Percentiles rank a stretch among this genome's conserved stretches.
phyloP scores from a whole-genome alignment of 2,329 filamentous ascomycete species.

The Pleomassaria siparia region DNA sequence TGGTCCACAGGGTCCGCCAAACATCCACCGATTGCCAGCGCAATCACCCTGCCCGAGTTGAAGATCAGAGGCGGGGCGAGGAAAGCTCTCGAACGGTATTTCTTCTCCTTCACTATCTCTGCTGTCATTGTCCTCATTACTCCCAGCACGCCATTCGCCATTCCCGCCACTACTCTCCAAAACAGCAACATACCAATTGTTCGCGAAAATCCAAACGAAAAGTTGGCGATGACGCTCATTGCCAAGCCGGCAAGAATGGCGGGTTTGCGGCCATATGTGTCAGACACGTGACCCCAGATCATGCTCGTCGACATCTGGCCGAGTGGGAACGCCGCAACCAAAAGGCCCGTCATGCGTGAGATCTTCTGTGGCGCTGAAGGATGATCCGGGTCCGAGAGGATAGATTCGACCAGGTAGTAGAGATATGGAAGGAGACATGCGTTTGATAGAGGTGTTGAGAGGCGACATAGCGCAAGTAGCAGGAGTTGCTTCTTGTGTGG shows the following conservation, averaged over 20 bases:
- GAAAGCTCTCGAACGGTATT: slow-evolving; percentile 57
- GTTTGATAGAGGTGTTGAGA: slow-evolving; percentile 79
- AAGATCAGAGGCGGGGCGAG: slow-evolving; percentile 65
- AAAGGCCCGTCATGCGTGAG: slow-evolving; percentile 71
- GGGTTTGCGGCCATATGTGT: slow-evolving; percentile 69
- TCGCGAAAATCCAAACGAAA: slow-evolving; percentile 68
- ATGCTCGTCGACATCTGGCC: slow-evolving; percentile 80
- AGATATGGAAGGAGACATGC: slow-evolving; percentile 67
- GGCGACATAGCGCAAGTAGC: slow-evolving; percentile 73
- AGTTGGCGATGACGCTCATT: slow-evolving; percentile 64
- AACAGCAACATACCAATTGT: slow-evolving; percentile 63
- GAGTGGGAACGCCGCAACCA: slow-evolving; percentile 76
- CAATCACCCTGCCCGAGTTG: slow-evolving; percentile 55
- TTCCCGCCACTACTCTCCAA: slow-evolving; percentile 66
- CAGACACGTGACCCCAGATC: slow-evolving; percentile 72
- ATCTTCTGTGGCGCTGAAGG: slow-evolving; percentile 61
- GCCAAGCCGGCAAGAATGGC: slow-evolving; percentile 74
- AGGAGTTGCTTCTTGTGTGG: slow-evolving; percentile 75
- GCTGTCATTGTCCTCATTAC: slow-evolving; percentile 74
- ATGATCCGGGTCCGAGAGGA: slow-evolving; percentile 51
- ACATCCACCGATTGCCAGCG: slow-evolving; percentile 56
- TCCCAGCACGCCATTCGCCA: slow-evolving; percentile 69
- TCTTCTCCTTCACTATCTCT: slow-evolving; percentile 69
- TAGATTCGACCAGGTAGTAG: slow-evolving; percentile 81
- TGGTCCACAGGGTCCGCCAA: slow-evolving; percentile 65